Evolutionary conservation across 1,284 basidiomycete genomes (phyloP).

Genomic region (Peniophora sp.): DNA sequence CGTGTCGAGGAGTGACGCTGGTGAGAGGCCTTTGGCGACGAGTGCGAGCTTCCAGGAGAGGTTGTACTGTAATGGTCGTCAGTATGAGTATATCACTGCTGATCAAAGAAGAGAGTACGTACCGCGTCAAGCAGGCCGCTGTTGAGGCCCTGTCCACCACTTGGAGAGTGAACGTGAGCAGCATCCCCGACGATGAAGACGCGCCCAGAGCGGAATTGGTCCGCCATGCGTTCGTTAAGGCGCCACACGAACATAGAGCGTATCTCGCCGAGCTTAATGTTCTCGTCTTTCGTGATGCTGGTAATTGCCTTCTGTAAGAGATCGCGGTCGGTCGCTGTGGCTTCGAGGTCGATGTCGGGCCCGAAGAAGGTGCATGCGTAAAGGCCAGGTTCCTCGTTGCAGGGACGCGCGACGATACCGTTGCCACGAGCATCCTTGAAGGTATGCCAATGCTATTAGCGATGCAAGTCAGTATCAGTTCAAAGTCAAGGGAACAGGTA

Average conservation of each 20-base stretch:
- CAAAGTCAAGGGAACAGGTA: too few relatives aligned
- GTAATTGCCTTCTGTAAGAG: too few relatives aligned
- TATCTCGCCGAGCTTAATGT: too few relatives aligned
- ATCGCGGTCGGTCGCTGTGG: too few relatives aligned
- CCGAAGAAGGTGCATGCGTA: too few relatives aligned
- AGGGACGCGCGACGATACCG: too few relatives aligned
- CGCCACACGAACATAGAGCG: neutral
- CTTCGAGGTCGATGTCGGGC: too few relatives aligned
- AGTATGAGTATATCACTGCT: neutral
- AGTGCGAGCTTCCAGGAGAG: conserved; percentile 19
- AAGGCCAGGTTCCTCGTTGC: too few relatives aligned
- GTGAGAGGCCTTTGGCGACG: conserved; percentile 11
- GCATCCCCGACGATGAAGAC: conserved; percentile 1
- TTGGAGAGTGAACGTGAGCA: conserved; percentile 11
- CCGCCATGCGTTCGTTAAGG: neutral
- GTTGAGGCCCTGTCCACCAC: conserved; percentile 13
- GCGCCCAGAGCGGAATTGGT: neutral
- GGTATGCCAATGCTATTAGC: too few relatives aligned
- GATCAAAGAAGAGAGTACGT: neutral
- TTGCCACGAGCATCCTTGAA: too few relatives aligned
- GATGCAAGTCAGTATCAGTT: too few relatives aligned
- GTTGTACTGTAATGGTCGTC: conserved; percentile 12
- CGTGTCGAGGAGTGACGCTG: conserved; percentile 12
- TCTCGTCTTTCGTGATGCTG: too few relatives aligned
- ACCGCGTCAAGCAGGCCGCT: conserved; percentile 11